Evolutionary conservation across 352 stramenopile genomes (phyloP).

Genomic region (Pythium periplocum): DNA sequence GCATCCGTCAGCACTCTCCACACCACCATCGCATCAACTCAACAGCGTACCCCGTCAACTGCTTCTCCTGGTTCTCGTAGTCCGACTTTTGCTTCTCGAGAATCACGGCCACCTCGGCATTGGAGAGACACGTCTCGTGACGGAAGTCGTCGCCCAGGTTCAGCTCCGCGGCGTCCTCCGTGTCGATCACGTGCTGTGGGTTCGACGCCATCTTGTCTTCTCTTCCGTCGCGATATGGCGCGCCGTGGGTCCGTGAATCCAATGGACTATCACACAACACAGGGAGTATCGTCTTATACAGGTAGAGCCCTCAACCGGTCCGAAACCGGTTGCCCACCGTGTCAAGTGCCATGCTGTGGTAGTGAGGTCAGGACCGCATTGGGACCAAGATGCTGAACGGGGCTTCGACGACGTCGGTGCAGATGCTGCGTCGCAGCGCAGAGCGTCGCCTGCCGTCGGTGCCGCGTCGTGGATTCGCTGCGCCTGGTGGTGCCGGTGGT

Average conservation of each 20-base stretch:
- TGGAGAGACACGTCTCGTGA: slow-evolving; percentile 86
- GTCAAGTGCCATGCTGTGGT: slow-evolving; percentile 3
- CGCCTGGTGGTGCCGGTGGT: slow-evolving; percentile 16
- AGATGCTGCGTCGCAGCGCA: slow-evolving; percentile 5
- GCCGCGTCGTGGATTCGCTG: slow-evolving; percentile 17
- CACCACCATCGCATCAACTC: background rate
- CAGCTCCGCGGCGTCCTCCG: slow-evolving; percentile 86
- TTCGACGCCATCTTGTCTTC: slow-evolving; percentile 56
- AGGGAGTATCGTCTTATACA: no score
- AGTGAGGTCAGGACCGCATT: slow-evolving; percentile 4
- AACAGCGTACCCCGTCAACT: slow-evolving; percentile 65
- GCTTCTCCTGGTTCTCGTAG: slow-evolving; percentile 90
- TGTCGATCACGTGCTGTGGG: slow-evolving; percentile 85
- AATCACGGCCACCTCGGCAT: slow-evolving; percentile 87
- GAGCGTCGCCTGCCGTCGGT: slow-evolving; percentile 3
- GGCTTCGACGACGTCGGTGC: slow-evolving; percentile 4
- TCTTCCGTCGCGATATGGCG: no score
- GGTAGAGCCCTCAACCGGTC: no score
- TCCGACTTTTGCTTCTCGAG: slow-evolving; percentile 88
- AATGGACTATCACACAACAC: no score
- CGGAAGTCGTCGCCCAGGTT: slow-evolving; percentile 87
- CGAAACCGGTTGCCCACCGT: no score
- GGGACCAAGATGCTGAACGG: slow-evolving; percentile 10
- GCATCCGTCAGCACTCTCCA: background rate
- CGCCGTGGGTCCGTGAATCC: no score